These are phyloP conservation scores for Coffea canephora DNA, from an alignment of 257 asterid species.

Conservation along the genomic window DNA sequence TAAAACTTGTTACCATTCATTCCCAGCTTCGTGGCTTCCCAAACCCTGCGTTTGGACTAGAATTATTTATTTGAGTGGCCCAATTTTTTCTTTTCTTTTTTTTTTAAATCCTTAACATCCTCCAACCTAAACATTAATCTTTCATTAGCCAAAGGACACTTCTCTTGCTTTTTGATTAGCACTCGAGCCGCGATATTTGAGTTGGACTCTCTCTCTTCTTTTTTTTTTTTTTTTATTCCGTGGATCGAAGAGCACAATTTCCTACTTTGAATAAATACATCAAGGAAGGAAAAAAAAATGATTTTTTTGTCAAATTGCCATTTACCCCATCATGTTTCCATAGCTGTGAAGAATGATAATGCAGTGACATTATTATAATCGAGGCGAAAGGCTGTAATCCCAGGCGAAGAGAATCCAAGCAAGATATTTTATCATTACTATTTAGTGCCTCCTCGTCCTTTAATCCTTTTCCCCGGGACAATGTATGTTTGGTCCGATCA, in stretches of 20 bases:
- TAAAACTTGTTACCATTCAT: too few species aligned
- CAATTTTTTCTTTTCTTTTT: too few species aligned
- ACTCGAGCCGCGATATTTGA: not conserved
- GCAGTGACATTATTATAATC: not conserved
- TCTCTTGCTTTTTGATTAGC: not conserved
- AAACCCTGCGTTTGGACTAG: too few species aligned
- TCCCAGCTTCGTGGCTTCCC: too few species aligned
- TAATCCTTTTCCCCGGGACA: not conserved
- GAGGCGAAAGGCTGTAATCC: not conserved
- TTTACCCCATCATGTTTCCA: not conserved
- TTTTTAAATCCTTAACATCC: too few species aligned
- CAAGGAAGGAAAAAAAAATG: too few species aligned
- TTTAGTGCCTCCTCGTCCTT: not conserved
- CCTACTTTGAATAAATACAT: too few species aligned
- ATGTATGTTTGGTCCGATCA: slow-evolving; percentile 10
- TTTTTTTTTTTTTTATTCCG: too few species aligned
- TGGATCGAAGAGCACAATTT: too few species aligned
- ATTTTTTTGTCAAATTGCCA: not conserved
- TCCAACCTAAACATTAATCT: not conserved
- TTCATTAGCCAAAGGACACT: not conserved
- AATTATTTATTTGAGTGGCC: too few species aligned
- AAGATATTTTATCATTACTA: not conserved
- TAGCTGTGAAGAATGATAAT: not conserved
- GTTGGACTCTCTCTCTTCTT: too few species aligned
- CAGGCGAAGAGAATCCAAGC: not conserved